Conservation (phyloP, 2,329 filamentous ascomycete genomes). For the Pseudogymnoascus sp. region DNA sequence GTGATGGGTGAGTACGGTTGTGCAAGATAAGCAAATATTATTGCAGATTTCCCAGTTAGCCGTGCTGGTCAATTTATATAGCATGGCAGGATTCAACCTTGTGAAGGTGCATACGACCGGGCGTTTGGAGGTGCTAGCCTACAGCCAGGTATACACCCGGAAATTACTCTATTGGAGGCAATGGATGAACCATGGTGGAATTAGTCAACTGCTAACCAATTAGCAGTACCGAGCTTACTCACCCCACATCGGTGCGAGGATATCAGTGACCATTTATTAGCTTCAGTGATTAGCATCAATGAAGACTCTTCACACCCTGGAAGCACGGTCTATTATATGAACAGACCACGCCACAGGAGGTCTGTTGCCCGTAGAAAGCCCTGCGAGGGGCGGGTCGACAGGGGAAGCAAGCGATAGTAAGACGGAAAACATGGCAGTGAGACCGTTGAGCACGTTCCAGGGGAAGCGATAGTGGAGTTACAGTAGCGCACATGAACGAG, state of each 20-base stretch:
- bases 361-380: not conserved
- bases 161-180: conserved; percentile 1
- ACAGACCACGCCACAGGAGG: not conserved
- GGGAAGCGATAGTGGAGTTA: not conserved
- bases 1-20: not conserved
- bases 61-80: conserved; percentile 6
- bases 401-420: not conserved
- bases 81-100: not conserved
- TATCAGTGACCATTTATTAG: no score
- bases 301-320: no score
- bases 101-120: not conserved
- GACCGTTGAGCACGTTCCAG: not conserved
- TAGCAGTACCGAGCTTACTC: no score
- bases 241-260: no score
- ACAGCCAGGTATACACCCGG: not conserved
- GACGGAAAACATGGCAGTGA: not conserved
- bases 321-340: no score
- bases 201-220: no score
- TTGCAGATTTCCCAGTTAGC: not conserved
- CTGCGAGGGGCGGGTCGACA: not conserved
- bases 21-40: not conserved
- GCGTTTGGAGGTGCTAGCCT: not conserved
- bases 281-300: no score
- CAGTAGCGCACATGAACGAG: not conserved
- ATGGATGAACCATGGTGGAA: not conserved